Evolutionary conservation across 495 filamentous ascomycete genomes (phyloP).

Genomic region (Lasiosphaeria hispida): DNA sequence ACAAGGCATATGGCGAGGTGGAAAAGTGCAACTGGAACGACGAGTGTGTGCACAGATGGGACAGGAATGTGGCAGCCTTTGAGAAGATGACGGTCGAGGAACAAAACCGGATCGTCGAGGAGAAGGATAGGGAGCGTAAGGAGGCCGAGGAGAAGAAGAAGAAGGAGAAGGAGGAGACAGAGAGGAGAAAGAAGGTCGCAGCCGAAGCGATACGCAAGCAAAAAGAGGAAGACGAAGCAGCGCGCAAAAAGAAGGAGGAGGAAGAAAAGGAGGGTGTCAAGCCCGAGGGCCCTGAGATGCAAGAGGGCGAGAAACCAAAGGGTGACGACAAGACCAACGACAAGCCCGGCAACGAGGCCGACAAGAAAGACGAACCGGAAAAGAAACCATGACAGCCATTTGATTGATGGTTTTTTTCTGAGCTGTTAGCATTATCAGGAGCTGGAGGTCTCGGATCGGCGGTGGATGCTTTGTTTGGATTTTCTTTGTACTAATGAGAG

Average conservation of each 20-base stretch:
- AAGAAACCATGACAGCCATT: slow-evolving; percentile 14
- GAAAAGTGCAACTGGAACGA: slow-evolving; percentile 63
- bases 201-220: slow-evolving; percentile 22
- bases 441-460: slow-evolving; percentile 2
- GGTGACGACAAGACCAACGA: slow-evolving; percentile 12
- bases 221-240: slow-evolving; percentile 24
- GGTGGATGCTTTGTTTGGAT: slow-evolving; percentile 3
- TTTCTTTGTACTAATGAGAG: slow-evolving; percentile 19
- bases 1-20: slow-evolving; percentile 61
- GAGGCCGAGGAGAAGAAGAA: slow-evolving; percentile 24
- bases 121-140: slow-evolving; percentile 34
- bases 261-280: not conserved
- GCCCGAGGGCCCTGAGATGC: slow-evolving; percentile 1
- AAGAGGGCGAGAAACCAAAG: slow-evolving; percentile 4
- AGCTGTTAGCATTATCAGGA: slow-evolving; percentile 17
- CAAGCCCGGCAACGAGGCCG: slow-evolving; percentile 13
- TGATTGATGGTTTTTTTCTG: not conserved
- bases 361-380: not conserved
- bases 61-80: slow-evolving; percentile 51
- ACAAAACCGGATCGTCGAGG: slow-evolving; percentile 46
- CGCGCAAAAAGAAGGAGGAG: slow-evolving; percentile 21
- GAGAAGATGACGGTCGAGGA: slow-evolving; percentile 45
- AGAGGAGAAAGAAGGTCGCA: slow-evolving; percentile 30
- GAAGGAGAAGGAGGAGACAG: slow-evolving; percentile 24
- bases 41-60: slow-evolving; percentile 58